Evolutionary conservation across 225 moss, liverwort and hornwort genomes (phyloP).

Genomic region (Antitrichia curtipendula): DNA sequence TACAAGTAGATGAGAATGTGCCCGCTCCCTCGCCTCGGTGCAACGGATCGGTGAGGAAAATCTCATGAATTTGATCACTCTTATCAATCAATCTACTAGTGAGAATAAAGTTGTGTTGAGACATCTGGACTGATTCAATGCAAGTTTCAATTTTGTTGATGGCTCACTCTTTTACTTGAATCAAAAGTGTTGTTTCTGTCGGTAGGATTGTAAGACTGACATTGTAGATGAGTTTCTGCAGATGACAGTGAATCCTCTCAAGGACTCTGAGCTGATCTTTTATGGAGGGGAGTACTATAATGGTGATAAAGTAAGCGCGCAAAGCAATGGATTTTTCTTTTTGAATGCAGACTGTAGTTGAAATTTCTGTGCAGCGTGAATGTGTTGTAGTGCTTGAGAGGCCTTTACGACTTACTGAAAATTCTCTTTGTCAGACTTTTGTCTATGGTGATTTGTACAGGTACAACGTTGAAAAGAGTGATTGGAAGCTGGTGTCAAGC

Average conservation of each 20-base stretch:
- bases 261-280: slow-evolving; percentile 62
- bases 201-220: not conserved
- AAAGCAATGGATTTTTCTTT: not conserved
- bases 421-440: slow-evolving; percentile 44
- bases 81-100: not conserved
- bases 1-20: slow-evolving; percentile 77
- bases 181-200: not conserved
- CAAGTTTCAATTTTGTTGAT: not conserved
- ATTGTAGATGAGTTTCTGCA: slow-evolving; percentile 3
- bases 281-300: slow-evolving; percentile 79
- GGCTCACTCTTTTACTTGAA: not conserved
- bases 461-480: slow-evolving; percentile 67
- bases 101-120: not conserved
- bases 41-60: slow-evolving; percentile 51
- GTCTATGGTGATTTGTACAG: slow-evolving; percentile 80
- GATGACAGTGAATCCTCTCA: slow-evolving; percentile 66
- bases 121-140: not conserved
- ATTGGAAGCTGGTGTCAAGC: slow-evolving; percentile 80
- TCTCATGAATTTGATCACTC: not conserved
- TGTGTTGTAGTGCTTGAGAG: not conserved
- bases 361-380: not conserved
- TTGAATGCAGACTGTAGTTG: not conserved
- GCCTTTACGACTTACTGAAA: slow-evolving; percentile 11
- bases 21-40: slow-evolving; percentile 75
- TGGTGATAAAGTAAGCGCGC: slow-evolving; percentile 57